Evolutionary conservation across 2,329 filamentous ascomycete genomes (phyloP).

Genomic region (Trichoderma oligosporum): DNA sequence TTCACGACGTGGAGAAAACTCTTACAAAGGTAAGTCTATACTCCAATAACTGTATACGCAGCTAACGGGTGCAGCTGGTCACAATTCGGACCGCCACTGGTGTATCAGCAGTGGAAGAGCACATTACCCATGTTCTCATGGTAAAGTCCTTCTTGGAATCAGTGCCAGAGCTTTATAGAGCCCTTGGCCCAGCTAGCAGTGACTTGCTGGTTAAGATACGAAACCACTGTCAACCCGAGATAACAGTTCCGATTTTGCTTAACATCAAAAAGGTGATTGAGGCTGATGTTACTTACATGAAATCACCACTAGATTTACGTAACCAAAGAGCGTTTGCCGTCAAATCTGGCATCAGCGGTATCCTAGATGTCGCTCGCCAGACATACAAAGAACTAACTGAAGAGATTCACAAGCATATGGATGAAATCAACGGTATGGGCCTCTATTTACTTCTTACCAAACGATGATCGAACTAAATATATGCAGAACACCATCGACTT

Average conservation of each 20-base stretch:
- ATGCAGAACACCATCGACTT: constrained; percentile 45
- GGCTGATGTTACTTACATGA: constrained; percentile 73
- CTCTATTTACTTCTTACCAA: background rate
- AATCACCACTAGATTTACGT: constrained; percentile 74
- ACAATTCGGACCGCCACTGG: constrained; percentile 65
- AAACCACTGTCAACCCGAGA: constrained; percentile 62
- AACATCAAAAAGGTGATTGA: constrained; percentile 72
- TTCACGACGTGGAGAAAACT: constrained; percentile 75
- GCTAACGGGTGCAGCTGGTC: constrained; percentile 60
- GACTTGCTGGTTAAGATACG: constrained; percentile 64
- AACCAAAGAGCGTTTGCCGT: constrained; percentile 91
- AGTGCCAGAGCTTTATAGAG: constrained; percentile 63
- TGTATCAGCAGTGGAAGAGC: constrained; percentile 69
- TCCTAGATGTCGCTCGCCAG: constrained; percentile 83
- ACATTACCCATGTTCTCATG: constrained; percentile 81
- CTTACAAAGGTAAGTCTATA: constrained; percentile 63
- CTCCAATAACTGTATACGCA: background rate
- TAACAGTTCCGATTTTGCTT: constrained; percentile 56
- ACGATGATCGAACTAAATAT: background rate
- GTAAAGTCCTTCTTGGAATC: constrained; percentile 75
- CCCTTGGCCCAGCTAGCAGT: constrained; percentile 61
- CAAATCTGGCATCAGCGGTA: constrained; percentile 75
- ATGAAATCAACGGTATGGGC: constrained; percentile 58
- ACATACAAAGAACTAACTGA: constrained; percentile 85
- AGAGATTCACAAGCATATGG: constrained; percentile 69